Evolutionary conservation across 805 yeast species (phyloP), one percentile per base, ranked within the genome.

Genomic region (Candida tibetensis): DNA sequence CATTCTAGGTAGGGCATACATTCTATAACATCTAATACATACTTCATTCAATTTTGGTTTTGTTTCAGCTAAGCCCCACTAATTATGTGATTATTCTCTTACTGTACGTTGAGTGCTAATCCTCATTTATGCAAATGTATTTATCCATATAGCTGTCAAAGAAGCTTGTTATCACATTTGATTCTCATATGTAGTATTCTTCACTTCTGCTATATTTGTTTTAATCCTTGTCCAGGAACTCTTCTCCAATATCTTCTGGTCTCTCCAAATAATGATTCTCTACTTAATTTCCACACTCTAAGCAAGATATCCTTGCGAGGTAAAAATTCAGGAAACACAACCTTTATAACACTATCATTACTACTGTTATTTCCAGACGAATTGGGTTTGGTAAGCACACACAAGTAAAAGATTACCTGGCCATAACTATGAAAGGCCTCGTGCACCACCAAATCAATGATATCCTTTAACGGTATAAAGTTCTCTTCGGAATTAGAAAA

Each of bases 401-500:
- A 77, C 55, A 85, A 60, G 51, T 84, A 81, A 54, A 72, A 81
- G 2, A 81, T 65, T 7, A 84, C 87, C 45, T 69, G 71, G 44
- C 80, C 81, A 44, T 79, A 74, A 4, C 82, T 82, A 38, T 69
- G 69, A 53, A 86, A 85, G 0, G 85, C 90, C 57, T 86, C 95
- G 53, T 84, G 84, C 17, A 86, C 79, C 0, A 83, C 75, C 8
- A 85, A 57, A 55, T 85, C 91, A 3, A 75, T 71, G 36, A 85
- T 70, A 31, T 66, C 66, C 32, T 72, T 74, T 27, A 69, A 59
- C 0, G 89, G 82, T 8, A 82, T 70, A 53, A 85, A 82, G 18
- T 61, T 48, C 28, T 57, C 57, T 6, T 37, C 38, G n/a, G 40
- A 41, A 14, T 47, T 48, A n/a, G 51, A 37, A 5, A 48, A 28